phyloP scores from a whole-genome alignment of 2,329 filamentous ascomycete species.

The Hymenoscyphus fructigenus region DNA sequence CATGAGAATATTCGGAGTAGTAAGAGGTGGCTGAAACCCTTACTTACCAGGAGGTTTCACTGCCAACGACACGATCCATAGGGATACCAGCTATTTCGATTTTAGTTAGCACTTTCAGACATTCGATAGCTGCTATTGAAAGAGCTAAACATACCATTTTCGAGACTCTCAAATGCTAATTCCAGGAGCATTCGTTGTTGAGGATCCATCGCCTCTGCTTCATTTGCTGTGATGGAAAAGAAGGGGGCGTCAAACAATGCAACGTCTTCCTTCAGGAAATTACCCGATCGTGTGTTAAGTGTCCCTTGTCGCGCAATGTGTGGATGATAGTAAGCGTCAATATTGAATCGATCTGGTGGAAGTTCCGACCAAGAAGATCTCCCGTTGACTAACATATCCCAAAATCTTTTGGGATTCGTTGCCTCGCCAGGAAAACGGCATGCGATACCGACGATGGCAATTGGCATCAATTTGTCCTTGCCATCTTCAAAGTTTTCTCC shows the following conservation, averaged over 20 bases:
- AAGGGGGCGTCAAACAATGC: conserved; percentile 22
- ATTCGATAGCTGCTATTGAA: too few species aligned
- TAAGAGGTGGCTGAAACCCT: too few species aligned
- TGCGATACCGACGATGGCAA: conserved; percentile 52
- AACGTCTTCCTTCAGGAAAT: conserved; percentile 16
- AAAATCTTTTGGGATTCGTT: conserved; percentile 58
- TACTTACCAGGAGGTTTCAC: conserved; percentile 2
- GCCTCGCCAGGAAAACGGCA: conserved; percentile 52
- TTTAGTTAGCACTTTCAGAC: background rate
- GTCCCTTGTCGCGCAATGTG: conserved; percentile 20
- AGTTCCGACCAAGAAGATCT: conserved; percentile 52
- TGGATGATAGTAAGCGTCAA: conserved; percentile 44
- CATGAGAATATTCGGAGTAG: too few species aligned
- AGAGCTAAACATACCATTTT: conserved; percentile 25
- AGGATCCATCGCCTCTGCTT: conserved; percentile 40
- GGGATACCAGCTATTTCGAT: conserved; percentile 8
- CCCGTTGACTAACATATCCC: conserved; percentile 71
- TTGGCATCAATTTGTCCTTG: background rate
- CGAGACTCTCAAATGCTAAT: conserved; percentile 26
- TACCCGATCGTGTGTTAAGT: conserved; percentile 4
- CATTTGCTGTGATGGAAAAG: conserved; percentile 19
- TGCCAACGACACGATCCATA: conserved; percentile 12
- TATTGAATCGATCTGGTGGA: conserved; percentile 44
- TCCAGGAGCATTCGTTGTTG: conserved; percentile 53
- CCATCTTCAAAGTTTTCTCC: too few species aligned